These are phyloP conservation scores for Sporodiniella umbellata DNA, from an alignment of 371 early-diverging fungal species.

Conservation along the genomic window DNA sequence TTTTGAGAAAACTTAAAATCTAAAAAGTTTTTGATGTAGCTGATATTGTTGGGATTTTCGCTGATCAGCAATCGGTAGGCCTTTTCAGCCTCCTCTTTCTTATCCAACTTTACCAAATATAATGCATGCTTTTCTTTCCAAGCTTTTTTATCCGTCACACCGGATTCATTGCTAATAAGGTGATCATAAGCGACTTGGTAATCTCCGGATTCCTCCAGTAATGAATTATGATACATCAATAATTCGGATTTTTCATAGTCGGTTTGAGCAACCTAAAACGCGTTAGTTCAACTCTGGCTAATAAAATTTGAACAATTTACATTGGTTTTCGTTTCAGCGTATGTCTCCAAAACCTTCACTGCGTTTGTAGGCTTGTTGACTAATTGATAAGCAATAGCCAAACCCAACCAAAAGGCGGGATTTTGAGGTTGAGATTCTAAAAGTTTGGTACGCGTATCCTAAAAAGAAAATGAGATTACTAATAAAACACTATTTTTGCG, in stretches of 20 bases:
- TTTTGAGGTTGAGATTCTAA: slow-evolving; percentile 68
- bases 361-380: slow-evolving; percentile 74
- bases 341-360: slow-evolving; percentile 64
- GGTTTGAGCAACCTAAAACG: slow-evolving; percentile 40
- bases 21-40: slow-evolving; percentile 69
- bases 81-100: slow-evolving; percentile 69
- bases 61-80: slow-evolving; percentile 72
- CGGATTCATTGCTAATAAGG: slow-evolving; percentile 63
- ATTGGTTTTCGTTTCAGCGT: slow-evolving; percentile 54
- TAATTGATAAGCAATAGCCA: slow-evolving; percentile 86
- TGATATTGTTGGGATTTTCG: slow-evolving; percentile 78
- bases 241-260: slow-evolving; percentile 78
- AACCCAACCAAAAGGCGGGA: slow-evolving; percentile 80
- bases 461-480: too few species aligned
- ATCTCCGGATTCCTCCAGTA: slow-evolving; percentile 82
- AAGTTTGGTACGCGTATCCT: slow-evolving; percentile 70
- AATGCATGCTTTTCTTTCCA: slow-evolving; percentile 76
- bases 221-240: slow-evolving; percentile 68
- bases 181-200: slow-evolving; percentile 71
- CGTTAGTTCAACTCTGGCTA: too few species aligned
- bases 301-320: too few species aligned
- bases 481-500: neutral
- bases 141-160: slow-evolving; percentile 69
- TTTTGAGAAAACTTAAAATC: slow-evolving; percentile 39
- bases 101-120: slow-evolving; percentile 62